A percentile compares a stretch with the other conserved stretches of the same genome.
These are phyloP conservation scores for Salix koriyanagi DNA, from an alignment of 345 rosid genomes.

Conservation along the genomic window DNA sequence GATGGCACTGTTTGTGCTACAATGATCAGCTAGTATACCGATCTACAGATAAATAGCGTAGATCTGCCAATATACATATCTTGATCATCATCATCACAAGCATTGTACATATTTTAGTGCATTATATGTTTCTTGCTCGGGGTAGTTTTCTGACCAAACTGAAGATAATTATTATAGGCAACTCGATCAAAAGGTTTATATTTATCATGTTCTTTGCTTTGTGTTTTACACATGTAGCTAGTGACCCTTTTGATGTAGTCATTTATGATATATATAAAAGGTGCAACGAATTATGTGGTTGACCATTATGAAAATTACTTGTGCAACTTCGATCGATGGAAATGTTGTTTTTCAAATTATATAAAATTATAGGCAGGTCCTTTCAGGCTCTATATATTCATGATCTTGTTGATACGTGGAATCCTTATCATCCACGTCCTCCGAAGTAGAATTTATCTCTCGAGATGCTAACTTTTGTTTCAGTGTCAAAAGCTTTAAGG, in stretches of 20 bases:
- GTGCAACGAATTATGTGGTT: not conserved
- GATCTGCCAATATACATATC: too few species aligned
- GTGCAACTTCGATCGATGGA: not conserved
- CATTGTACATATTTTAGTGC: too few species aligned
- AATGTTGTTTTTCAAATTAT: too few species aligned
- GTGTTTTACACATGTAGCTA: not conserved
- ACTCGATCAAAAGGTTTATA: too few species aligned
- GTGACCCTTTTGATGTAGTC: too few species aligned
- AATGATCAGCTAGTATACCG: too few species aligned
- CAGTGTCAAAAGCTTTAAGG: slow-evolving; percentile 21
- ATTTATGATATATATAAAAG: not conserved
- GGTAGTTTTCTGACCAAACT: too few species aligned
- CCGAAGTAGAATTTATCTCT: slow-evolving; percentile 14
- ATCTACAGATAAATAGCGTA: too few species aligned
- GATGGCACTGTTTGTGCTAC: too few species aligned
- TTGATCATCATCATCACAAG: too few species aligned
- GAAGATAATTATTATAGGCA: too few species aligned
- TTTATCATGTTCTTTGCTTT: not conserved
- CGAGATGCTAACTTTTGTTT: slow-evolving; percentile 9
- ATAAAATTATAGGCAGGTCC: not conserved
- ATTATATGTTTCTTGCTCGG: too few species aligned
- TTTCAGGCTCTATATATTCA: not conserved
- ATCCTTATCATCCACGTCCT: slow-evolving; percentile 47
- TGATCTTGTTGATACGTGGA: slow-evolving; percentile 20
- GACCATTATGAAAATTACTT: not conserved